Percentiles rank a stretch among this genome's conserved stretches.
These are phyloP conservation scores for Sporothrix humicola DNA, from an alignment of 2,329 filamentous ascomycete species.

Conservation along the genomic window DNA sequence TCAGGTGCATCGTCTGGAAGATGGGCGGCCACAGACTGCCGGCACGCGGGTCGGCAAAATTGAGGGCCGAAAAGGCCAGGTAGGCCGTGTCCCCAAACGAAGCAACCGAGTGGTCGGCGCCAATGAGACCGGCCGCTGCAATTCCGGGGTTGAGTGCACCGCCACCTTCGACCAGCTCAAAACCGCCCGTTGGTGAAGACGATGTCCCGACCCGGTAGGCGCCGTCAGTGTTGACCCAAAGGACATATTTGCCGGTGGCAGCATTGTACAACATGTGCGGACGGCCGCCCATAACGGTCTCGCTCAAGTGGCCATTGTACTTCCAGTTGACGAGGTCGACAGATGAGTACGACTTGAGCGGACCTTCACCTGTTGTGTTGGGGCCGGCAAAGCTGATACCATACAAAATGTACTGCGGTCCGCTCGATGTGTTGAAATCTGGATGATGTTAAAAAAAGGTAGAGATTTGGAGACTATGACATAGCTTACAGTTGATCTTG, in stretches of 20 bases:
- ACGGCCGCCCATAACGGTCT: background rate
- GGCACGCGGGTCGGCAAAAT: background rate
- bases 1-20: slow-evolving; percentile 19
- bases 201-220: background rate
- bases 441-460: background rate
- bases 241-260: background rate
- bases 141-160: background rate
- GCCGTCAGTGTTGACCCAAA: background rate
- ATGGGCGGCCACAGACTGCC: slow-evolving; percentile 18
- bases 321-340: slow-evolving; percentile 17
- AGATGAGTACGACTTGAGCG: slow-evolving; percentile 11
- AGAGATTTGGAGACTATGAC: background rate
- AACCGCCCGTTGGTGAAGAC: background rate
- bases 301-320: slow-evolving; percentile 20
- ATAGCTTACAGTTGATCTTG: background rate
- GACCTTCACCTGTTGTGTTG: slow-evolving; percentile 1
- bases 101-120: background rate
- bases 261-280: slow-evolving; percentile 3
- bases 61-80: background rate
- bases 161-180: background rate
- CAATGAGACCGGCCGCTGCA: background rate
- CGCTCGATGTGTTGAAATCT: background rate
- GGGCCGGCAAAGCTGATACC: slow-evolving; percentile 14
- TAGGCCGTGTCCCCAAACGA: background rate
- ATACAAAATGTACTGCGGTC: background rate